phyloP scores from a whole-genome alignment of 2,329 filamentous ascomycete species.

The Torrubiella hemipterigena region DNA sequence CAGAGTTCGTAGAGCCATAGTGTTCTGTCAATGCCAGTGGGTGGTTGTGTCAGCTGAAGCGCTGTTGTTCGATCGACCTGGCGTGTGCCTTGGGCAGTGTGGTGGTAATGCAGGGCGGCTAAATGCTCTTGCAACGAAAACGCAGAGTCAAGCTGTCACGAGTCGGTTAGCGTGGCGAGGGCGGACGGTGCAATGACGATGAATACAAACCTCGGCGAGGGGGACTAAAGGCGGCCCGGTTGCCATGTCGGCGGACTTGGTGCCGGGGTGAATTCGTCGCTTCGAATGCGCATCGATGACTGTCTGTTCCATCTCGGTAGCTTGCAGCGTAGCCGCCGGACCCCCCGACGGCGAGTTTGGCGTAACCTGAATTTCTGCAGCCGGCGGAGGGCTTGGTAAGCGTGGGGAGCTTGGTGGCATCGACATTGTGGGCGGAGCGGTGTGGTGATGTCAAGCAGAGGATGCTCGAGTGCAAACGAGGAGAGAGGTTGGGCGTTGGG shows the following conservation, averaged over 20 bases:
- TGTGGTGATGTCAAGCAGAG: neutral
- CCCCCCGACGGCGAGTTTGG: conserved; percentile 62
- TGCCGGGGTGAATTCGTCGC: conserved; percentile 83
- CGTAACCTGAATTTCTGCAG: conserved; percentile 86
- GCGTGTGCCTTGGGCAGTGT: conserved; percentile 54
- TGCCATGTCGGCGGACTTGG: conserved; percentile 84
- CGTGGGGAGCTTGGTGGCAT: conserved; percentile 71
- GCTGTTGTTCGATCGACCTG: conserved; percentile 71
- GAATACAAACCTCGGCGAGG: conserved; percentile 57
- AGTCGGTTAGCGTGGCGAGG: no score
- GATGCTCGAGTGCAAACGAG: no score
- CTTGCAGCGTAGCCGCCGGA: conserved; percentile 38
- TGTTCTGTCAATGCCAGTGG: conserved; percentile 69
- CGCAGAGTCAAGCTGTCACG: conserved; percentile 73
- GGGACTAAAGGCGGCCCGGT: conserved; percentile 82
- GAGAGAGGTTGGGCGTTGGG: no score
- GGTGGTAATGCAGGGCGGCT: conserved; percentile 76
- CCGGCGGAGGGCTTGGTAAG: conserved; percentile 86
- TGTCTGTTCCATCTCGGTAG: conserved; percentile 49
- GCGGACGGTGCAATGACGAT: no score
- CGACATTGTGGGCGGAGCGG: conserved; percentile 29
- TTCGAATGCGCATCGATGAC: conserved; percentile 62
- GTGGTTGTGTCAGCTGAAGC: conserved; percentile 63
- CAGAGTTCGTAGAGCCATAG: conserved; percentile 98
- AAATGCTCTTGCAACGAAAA: conserved; percentile 97